Base-by-base conservation (phyloP, 1,139 yeast species). In the Nakaseomyces glabratus region DNA sequence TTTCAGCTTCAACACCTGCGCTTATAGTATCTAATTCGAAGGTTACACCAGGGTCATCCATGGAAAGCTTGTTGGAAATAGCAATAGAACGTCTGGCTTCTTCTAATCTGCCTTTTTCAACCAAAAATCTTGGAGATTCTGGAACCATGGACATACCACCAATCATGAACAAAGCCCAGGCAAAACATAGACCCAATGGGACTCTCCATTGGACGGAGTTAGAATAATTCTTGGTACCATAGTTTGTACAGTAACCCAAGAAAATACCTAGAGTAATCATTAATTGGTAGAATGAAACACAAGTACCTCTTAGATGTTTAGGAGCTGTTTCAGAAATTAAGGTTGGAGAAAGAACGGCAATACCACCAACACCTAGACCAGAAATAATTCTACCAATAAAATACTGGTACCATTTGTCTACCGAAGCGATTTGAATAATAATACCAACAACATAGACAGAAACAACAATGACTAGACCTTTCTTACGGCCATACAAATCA, bases 51-150 rank as follows among this genome's bases (percentile, higher is more conserved):
- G 53, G 55, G 26, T 65, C 62, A 28, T 61, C 67, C 6, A 33
- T 47, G 20, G 68, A 63, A 34, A 65, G 63, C 55, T 62, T 63
- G 58, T 71, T 63, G 17, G 66, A 55, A 43, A 58, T 62, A 8
- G 65, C 49, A 39, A 75, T 61, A 28, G 70, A 60, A 19, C 52
- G 44, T 58, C 67, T 67, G 23, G 88, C 88, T 37, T 68, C 69
- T 14, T 66, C 79, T 36, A 71, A 59, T 38, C 63, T 61, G 40
- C 65, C 71, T 36, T 58, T 61, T 40, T 72, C 68, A 43, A 76
- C 67, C 58, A 69, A 69, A 62, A 61, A 80, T 61, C 90, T 71
- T 48, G 90, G 85, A 28, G 86, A 73, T 60, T 80, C 93, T 38
- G 90, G 90, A 61, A 77, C 69, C 51, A 75, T 62, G 36, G 66